Base-by-base conservation (phyloP, 2,329 filamentous ascomycete species). In the Exserohilum rostratum region DNA sequence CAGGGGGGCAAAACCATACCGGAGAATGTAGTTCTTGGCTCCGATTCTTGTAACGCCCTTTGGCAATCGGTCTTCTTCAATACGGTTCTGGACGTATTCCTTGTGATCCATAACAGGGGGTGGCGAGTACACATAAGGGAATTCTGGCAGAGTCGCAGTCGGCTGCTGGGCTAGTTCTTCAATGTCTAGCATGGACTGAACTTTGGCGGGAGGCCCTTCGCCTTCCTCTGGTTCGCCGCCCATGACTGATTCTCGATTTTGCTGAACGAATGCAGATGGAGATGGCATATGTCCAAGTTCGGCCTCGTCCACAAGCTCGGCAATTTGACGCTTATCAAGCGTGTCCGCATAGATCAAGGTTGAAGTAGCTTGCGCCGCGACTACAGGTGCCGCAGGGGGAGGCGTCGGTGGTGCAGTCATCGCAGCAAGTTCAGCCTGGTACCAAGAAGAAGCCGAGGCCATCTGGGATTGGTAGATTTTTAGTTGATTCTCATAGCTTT, bases 11-110 rank as follows among this genome's bases (percentile, higher is more conserved):
- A n/a, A 20, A 17, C 7, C 68, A 59, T 71, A 77, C 53, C 87
- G 83, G 39, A 91, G 79, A 27, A 89, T 84, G 67, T 90, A 90
- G 50, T 81, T 80, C 35, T 78, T 74, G 53, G 87, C 83, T 37
- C 76, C 72, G 42, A 88, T 80, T 15, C 77, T 77, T 2, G 81
- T 77, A 69, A 88, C 84, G 17, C 86, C 87, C 5, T 74, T 76
- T 6, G 82, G 80, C 5, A 88, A 64, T 10, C 77, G 78, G 68
- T 69, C 81, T 62, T 75, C 69, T 44, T 75, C 53, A 27, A 80
- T 75, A 15, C 71, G 64, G 17, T 66, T 70, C 17, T 73, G 62
- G 6, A 75, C 74, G 27, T 68, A 76, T 7, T 77, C 70, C 34
- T 73, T 61, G 39, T 76, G 75, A 6, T 49, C 61, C 15, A 72